These are phyloP conservation scores for Leucocoprinus leucothites DNA, from an alignment of 768 basidiomycete genomes.

Conservation along the genomic window DNA sequence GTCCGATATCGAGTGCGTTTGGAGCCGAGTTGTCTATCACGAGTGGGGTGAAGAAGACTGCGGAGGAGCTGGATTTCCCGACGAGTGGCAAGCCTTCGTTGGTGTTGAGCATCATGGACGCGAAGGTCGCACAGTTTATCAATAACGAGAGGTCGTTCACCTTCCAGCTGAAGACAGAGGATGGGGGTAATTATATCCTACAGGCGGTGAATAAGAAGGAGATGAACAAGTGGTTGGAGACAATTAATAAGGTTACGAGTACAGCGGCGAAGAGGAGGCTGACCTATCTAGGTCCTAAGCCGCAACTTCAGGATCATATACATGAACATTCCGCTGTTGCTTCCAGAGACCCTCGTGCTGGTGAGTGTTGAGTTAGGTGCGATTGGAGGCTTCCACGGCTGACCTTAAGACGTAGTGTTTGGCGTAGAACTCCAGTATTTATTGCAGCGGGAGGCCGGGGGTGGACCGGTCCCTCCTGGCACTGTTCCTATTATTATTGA, in stretches of 20 bases:
- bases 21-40: slow-evolving; percentile 53
- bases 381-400: not conserved
- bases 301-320: slow-evolving; percentile 79
- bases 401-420: slow-evolving; percentile 46
- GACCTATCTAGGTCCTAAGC: slow-evolving; percentile 75
- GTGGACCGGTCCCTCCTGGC: slow-evolving; percentile 47
- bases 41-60: slow-evolving; percentile 48
- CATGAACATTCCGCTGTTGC: slow-evolving; percentile 54
- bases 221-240: slow-evolving; percentile 76
- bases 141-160: slow-evolving; percentile 82
- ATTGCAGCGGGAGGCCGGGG: slow-evolving; percentile 59
- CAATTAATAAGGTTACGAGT: slow-evolving; percentile 67
- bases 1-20: slow-evolving; percentile 87
- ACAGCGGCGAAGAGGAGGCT: slow-evolving; percentile 73
- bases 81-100: slow-evolving; percentile 72
- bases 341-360: slow-evolving; percentile 72
- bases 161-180: slow-evolving; percentile 82
- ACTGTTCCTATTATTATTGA: slow-evolving; percentile 65
- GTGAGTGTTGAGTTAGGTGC: slow-evolving; percentile 35
- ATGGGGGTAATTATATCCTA: slow-evolving; percentile 79
- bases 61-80: slow-evolving; percentile 72
- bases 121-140: slow-evolving; percentile 64
- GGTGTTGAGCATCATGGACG: slow-evolving; percentile 72
- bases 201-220: slow-evolving; percentile 71
- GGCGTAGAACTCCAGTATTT: slow-evolving; percentile 74